These are phyloP conservation scores for Erodium texanum DNA, from an alignment of 441 rosid genomes.

Conservation along the genomic window DNA sequence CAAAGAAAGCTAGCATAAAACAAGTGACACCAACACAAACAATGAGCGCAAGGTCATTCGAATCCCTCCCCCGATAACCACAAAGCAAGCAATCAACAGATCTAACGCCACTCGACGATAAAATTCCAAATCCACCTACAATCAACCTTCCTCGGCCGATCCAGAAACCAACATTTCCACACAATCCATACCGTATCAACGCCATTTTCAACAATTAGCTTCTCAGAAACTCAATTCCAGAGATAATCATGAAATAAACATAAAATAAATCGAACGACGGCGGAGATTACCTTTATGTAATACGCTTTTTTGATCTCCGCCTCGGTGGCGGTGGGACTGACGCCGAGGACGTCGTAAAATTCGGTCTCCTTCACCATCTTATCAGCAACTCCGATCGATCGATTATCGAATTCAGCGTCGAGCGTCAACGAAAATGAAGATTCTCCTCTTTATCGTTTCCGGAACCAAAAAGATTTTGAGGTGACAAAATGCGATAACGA, in stretches of 20 bases:
- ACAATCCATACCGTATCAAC: not conserved
- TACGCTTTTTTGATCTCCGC: slow-evolving; percentile 96
- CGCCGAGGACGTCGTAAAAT: slow-evolving; percentile 87
- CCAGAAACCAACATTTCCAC: not conserved
- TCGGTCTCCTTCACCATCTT: slow-evolving; percentile 91
- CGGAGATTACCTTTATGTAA: slow-evolving; percentile 60
- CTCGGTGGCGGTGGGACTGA: slow-evolving; percentile 84
- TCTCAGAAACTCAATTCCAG: not conserved
- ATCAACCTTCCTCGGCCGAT: not conserved
- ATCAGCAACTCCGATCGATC: not conserved
- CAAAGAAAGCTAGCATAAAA: not conserved
- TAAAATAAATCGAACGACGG: not conserved
- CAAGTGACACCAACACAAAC: not conserved
- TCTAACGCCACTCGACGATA: not conserved
- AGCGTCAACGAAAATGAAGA: too few relatives aligned
- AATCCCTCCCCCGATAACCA: not conserved
- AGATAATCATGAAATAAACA: not conserved
- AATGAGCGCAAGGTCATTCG: not conserved
- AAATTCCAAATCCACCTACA: not conserved
- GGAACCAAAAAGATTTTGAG: not conserved
- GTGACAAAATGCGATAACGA: not conserved
- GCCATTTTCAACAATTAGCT: not conserved
- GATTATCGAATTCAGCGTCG: not conserved
- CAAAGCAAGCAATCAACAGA: not conserved
- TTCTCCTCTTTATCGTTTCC: not conserved